Conservation (phyloP, 805 yeast species). For the Pichia insulana region DNA sequence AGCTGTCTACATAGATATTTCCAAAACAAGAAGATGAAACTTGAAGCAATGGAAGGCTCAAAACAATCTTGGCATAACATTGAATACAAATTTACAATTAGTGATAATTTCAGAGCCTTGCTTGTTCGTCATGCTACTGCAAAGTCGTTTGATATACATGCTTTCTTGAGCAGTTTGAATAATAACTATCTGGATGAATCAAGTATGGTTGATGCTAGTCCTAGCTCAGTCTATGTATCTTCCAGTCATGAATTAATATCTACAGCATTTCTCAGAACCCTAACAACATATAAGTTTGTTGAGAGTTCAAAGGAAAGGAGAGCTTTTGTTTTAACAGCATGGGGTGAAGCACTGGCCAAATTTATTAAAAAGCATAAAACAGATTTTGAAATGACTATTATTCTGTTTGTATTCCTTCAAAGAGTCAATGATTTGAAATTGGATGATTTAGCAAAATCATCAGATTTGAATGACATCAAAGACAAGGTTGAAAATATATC, state of each 20-base stretch:
- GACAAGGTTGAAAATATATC: slow-evolving; percentile 28
- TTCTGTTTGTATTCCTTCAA: slow-evolving; percentile 38
- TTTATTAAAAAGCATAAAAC: slow-evolving; percentile 1
- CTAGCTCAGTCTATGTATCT: slow-evolving; percentile 24
- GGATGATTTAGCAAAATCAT: slow-evolving; percentile 32
- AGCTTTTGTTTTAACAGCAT: slow-evolving; percentile 36
- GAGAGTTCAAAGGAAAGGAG: slow-evolving; percentile 19
- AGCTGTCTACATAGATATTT: slow-evolving; percentile 74
- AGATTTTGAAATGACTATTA: slow-evolving; percentile 19
- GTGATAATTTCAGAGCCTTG: slow-evolving; percentile 10
- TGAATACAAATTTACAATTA: slow-evolving; percentile 37
- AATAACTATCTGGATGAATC: slow-evolving; percentile 23
- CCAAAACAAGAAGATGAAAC: slow-evolving; percentile 60
- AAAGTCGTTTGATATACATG: slow-evolving; percentile 26
- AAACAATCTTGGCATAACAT: slow-evolving; percentile 27
- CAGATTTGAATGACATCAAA: slow-evolving; percentile 23
- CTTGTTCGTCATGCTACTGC: slow-evolving; percentile 25
- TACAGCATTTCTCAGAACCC: slow-evolving; percentile 45
- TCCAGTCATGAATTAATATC: slow-evolving; percentile 46
- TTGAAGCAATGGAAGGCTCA: slow-evolving; percentile 29
- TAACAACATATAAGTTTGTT: slow-evolving; percentile 44
- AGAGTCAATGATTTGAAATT: slow-evolving; percentile 32
- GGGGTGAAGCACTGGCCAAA: slow-evolving; percentile 40
- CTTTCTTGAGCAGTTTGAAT: slow-evolving; percentile 24
- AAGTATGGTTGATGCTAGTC: slow-evolving; percentile 5